Base-by-base conservation (phyloP, 2,329 filamentous ascomycete species). In the Neopestalotiopsis clavispora region DNA sequence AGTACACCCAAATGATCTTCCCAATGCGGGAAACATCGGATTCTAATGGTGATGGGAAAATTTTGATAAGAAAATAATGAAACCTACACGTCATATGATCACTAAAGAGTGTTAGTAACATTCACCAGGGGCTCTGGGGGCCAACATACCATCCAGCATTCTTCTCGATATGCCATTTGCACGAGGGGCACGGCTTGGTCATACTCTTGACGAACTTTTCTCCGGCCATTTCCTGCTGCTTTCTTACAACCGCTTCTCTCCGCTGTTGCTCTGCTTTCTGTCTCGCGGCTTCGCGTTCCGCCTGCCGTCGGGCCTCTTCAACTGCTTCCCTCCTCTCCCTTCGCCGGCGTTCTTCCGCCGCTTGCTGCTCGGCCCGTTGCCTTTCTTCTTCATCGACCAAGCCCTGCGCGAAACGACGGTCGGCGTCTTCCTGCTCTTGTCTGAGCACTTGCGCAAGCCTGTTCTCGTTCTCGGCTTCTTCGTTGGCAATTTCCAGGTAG, bases 41-140 rank as follows among this genome's bases (percentile, higher is more conserved):
- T 12, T 2, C 2, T 2, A 17, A 40, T 17, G 38, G 9, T 4
- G 6, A 2, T 10, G 30, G 38, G n/a, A 7, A 3, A 45, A 4
- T 20, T 1, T n/a, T 4, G 3, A 63, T 10, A 20, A 63, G 28
- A 9, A 65, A 23, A 65, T n/a, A 49, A 65, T n/a, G 23, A 2
- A 9, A 49, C 70, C 68, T 52, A 72, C 73, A 74, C 1, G 66
- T 71, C 73, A 73, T 73, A 56, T 73, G 70, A 61, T 68, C 68
- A 45, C 72, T 73, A 38, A 9, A 30, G 40, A 13, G 49, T 32
- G 67, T 66, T 64, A 68, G 58, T 34, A 58, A 9, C 10, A 56
- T 3, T 57, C 42, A 30, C 30, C 34, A 38, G 1, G 3, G 45
- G 20, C 3, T 9, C 9, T 1, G 17, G 34, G 34, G 10, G 1